These are phyloP conservation scores for Backusella morwellensis DNA, from an alignment of 192 early-diverging fungal species.

Conservation along the genomic window DNA sequence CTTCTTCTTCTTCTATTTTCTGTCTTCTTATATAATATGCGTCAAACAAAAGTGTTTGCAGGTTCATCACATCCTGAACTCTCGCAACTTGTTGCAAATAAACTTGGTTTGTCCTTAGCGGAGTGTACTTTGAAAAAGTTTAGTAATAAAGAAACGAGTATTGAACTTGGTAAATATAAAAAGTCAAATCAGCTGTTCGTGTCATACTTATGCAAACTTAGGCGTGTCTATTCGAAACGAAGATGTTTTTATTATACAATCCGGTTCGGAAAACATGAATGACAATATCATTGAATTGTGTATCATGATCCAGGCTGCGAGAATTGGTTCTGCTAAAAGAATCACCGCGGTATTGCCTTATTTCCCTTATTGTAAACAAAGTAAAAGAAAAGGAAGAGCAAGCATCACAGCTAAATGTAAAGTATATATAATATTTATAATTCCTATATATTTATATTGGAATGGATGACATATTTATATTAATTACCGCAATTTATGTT, in stretches of 20 bases:
- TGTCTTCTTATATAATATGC: constrained; percentile 49
- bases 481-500: background rate
- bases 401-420: constrained; percentile 87
- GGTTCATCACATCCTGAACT: constrained; percentile 95
- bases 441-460: background rate
- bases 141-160: constrained; percentile 90
- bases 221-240: constrained; percentile 95
- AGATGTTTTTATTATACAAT: constrained; percentile 97
- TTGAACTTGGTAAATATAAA: constrained; percentile 64
- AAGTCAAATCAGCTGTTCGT: too few species aligned
- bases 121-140: constrained; percentile 79
- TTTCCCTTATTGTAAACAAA: constrained; percentile 93
- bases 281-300: constrained; percentile 97
- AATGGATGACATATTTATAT: background rate
- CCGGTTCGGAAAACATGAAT: constrained; percentile 93
- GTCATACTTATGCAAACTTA: background rate
- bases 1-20: background rate
- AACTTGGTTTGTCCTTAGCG: constrained; percentile 74
- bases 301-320: constrained; percentile 97
- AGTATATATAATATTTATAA: background rate
- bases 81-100: constrained; percentile 70
- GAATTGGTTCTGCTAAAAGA: constrained; percentile 85
- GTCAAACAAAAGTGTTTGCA: constrained; percentile 88
- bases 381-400: constrained; percentile 94
- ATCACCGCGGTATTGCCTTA: constrained; percentile 95